Evolutionary conservation across 352 stramenopile species (phyloP).

Genomic region (Pythium aristosporum): DNA sequence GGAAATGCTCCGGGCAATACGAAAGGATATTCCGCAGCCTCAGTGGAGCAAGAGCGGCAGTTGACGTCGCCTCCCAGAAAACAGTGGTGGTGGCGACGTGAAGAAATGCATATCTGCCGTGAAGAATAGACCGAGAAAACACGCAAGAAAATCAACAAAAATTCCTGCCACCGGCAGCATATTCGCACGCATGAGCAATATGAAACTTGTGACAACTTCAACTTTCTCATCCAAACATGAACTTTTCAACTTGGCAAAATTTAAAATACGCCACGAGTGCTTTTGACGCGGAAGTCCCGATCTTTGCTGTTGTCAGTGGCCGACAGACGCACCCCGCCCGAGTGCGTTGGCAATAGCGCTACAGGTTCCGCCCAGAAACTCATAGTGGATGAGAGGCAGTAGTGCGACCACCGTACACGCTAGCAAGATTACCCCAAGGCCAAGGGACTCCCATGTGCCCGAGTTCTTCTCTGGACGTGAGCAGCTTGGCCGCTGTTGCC

Average conservation of each 20-base stretch:
- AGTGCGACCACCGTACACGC: not conserved
- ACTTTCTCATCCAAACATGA: not conserved
- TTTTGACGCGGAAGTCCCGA: too few species aligned
- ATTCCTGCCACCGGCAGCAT: not conserved
- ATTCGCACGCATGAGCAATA: constrained; percentile 9
- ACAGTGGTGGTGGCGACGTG: constrained; percentile 3
- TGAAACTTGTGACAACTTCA: constrained; percentile 19
- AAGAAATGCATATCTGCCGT: not conserved
- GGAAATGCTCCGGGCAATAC: too few species aligned
- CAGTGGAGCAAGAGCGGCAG: constrained; percentile 16
- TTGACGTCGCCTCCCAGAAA: constrained; percentile 20
- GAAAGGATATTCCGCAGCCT: not conserved
- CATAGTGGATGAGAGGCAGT: not conserved
- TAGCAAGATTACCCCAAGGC: not conserved
- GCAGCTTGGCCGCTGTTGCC: not conserved
- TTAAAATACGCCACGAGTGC: not conserved
- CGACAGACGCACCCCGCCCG: too few species aligned
- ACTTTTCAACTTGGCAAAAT: not conserved
- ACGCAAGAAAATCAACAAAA: constrained; percentile 1
- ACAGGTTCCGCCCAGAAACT: too few species aligned
- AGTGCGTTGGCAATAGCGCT: too few species aligned
- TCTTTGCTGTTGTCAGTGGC: too few species aligned
- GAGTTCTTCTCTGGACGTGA: not conserved
- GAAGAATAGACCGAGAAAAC: not conserved
- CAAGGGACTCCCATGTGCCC: not conserved